Evolutionary conservation across 176 grass and related monocot genomes (phyloP).

Genomic region (Carex pumila): DNA sequence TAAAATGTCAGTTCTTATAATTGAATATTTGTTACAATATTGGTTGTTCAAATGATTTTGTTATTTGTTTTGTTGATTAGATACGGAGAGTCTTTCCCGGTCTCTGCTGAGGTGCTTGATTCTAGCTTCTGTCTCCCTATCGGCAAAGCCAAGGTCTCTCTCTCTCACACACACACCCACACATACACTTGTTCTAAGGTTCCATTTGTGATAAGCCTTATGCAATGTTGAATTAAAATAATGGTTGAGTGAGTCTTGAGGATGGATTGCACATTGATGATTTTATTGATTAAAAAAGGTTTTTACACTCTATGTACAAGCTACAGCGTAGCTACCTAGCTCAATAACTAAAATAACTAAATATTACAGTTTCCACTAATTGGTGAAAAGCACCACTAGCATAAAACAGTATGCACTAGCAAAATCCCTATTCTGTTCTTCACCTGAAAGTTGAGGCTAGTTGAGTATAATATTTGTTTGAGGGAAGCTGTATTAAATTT

Average conservation of each 20-base stretch:
- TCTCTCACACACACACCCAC: background rate
- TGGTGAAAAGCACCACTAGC: no score
- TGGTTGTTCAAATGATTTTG: background rate
- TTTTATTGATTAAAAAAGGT: no score
- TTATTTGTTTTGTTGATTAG: slow-evolving; percentile 35
- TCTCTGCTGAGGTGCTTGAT: slow-evolving; percentile 92
- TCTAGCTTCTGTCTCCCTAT: slow-evolving; percentile 91
- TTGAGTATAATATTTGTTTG: background rate
- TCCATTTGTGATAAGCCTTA: background rate
- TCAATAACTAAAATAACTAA: no score
- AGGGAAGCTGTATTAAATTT: background rate
- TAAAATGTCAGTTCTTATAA: background rate
- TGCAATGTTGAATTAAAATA: background rate
- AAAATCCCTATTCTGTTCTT: no score
- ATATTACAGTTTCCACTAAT: no score
- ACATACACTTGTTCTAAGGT: background rate
- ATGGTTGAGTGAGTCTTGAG: background rate
- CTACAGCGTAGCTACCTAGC: no score
- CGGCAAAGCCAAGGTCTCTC: slow-evolving; percentile 86
- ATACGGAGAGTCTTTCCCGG: slow-evolving; percentile 87
- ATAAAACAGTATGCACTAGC: no score
- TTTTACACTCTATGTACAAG: no score
- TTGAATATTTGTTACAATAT: background rate
- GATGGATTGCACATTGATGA: background rate
- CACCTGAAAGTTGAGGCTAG: background rate